phyloP scores from a whole-genome alignment of 441 rosid genomes.

The Adansonia rubrostipa region DNA sequence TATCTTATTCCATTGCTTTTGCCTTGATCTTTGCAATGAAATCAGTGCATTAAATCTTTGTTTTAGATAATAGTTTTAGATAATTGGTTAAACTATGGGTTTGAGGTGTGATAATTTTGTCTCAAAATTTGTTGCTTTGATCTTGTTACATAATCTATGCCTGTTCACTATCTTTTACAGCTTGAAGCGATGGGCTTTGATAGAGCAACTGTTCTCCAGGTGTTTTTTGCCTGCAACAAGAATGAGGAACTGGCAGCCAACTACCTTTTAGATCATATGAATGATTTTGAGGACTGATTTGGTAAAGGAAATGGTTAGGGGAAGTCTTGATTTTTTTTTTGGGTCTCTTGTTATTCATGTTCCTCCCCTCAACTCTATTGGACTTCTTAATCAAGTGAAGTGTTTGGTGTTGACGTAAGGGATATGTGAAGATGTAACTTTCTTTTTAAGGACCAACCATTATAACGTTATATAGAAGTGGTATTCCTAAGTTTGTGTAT shows the following conservation, averaged over 20 bases:
- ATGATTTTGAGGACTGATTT: too few relatives aligned
- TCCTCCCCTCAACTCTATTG: background rate
- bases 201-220: too few relatives aligned
- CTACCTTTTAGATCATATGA: background rate
- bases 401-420: background rate
- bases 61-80: background rate
- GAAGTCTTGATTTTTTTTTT: background rate
- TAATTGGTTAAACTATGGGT: background rate
- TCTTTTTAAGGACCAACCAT: too few relatives aligned
- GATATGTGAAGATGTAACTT: background rate
- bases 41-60: background rate
- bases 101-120: background rate
- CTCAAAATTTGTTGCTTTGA: background rate
- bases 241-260: too few relatives aligned
- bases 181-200: slow-evolving; percentile 4
- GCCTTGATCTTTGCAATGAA: background rate
- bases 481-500: too few relatives aligned
- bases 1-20: background rate
- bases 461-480: too few relatives aligned
- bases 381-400: background rate
- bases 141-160: background rate
- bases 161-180: slow-evolving; percentile 38
- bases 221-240: too few relatives aligned
- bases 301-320: too few relatives aligned
- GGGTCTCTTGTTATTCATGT: background rate